A percentile compares a stretch with the other conserved stretches of the same genome.
Conservation (phyloP, 78 protist genomes). For the Parvularia atlantis region DNA sequence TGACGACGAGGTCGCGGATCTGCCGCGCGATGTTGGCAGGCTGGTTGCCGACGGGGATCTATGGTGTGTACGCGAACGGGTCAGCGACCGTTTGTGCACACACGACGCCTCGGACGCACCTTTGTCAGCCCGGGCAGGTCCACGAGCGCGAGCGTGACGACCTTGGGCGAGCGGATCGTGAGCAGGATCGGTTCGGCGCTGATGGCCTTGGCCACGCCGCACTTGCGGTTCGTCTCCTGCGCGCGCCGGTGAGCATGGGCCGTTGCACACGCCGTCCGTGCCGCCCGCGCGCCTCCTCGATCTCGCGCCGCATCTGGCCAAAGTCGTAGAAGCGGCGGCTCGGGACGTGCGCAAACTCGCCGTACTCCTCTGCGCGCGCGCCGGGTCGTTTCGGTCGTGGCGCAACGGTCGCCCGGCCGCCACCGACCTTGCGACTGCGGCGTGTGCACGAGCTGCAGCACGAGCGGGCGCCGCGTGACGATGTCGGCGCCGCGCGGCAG, state of each 20-base stretch:
- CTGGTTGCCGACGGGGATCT: constrained; percentile 78
- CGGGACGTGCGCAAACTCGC: constrained; percentile 16
- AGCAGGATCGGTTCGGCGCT: constrained; percentile 75
- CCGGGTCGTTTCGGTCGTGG: too few relatives aligned
- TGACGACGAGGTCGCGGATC: constrained; percentile 55
- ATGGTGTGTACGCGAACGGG: neutral
- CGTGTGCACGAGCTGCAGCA: neutral
- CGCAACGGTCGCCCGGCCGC: too few relatives aligned
- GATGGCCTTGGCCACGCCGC: constrained; percentile 24
- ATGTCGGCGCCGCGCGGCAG: constrained; percentile 32
- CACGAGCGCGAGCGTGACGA: constrained; percentile 87
- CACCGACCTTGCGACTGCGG: neutral
- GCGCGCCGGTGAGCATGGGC: neutral
- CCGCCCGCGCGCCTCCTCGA: neutral
- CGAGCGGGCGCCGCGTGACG: constrained; percentile 24
- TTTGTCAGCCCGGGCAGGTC: constrained; percentile 95
- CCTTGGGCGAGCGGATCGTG: constrained; percentile 74
- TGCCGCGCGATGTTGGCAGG: constrained; percentile 77
- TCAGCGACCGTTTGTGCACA: neutral
- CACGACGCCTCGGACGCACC: neutral
- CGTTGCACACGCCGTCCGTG: neutral
- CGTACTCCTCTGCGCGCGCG: constrained; percentile 15
- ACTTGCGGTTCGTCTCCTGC: constrained; percentile 23
- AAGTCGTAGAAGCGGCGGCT: constrained; percentile 4
- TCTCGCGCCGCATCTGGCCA: constrained; percentile 14